These are phyloP conservation scores for Aspergillus texensis DNA, from an alignment of 2,329 filamentous ascomycete genomes.

Conservation along the genomic window DNA sequence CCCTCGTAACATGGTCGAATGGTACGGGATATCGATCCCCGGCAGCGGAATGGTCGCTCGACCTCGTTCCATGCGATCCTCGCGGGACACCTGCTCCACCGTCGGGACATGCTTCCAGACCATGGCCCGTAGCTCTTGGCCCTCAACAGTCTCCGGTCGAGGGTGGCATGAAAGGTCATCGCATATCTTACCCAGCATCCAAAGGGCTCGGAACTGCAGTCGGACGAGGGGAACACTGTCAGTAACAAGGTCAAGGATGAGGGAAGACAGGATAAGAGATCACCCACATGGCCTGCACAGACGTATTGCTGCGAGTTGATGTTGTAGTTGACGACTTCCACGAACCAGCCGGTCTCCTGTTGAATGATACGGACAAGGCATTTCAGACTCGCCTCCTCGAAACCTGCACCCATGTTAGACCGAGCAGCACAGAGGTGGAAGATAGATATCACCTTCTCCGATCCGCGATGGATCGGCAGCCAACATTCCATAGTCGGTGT, in stretches of 20 bases:
- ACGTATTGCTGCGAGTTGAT: constrained; percentile 72
- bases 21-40: constrained; percentile 98
- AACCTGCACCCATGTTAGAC: constrained; percentile 64
- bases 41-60: constrained; percentile 96
- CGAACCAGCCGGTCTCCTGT: constrained; percentile 88
- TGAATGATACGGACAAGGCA: constrained; percentile 95
- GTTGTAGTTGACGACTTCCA: constrained; percentile 98
- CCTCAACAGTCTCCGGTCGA: no score
- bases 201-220: no score
- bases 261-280: constrained; percentile 45
- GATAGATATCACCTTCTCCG: constrained; percentile 66
- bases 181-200: no score
- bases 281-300: constrained; percentile 61
- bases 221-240: no score
- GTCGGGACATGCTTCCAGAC: no score
- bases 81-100: no score
- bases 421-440: not conserved
- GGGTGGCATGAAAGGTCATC: no score
- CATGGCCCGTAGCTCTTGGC: no score
- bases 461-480: constrained; percentile 98
- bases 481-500: constrained; percentile 99
- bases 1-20: constrained; percentile 44
- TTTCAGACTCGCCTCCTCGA: constrained; percentile 95
- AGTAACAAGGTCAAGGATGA: no score
- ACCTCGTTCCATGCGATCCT: constrained; percentile 48